Evolutionary conservation across 2,329 filamentous ascomycete genomes (phyloP).

Genomic region (Hypoxylon sp.): DNA sequence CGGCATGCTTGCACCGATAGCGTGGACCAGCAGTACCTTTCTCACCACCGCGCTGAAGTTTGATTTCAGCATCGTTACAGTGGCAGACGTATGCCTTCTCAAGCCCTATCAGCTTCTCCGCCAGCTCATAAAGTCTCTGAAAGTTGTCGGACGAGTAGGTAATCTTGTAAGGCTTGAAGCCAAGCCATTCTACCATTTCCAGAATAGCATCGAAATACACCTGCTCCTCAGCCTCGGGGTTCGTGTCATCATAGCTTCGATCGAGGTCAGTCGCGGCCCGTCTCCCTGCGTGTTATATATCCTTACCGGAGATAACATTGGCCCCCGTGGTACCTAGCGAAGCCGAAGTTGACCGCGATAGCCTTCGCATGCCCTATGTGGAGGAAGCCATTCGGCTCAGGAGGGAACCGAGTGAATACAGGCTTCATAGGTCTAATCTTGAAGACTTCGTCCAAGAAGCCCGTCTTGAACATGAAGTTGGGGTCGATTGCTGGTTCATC

Average conservation of each 20-base stretch:
- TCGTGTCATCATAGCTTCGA: constrained; percentile 85
- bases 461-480: constrained; percentile 82
- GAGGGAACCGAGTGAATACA: constrained; percentile 81
- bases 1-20: constrained; percentile 84
- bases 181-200: constrained; percentile 89
- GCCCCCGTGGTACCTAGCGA: constrained; percentile 86
- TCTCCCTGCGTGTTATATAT: not conserved
- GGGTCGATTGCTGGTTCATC: constrained; percentile 63
- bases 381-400: constrained; percentile 92
- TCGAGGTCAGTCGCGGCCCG: constrained; percentile 6
- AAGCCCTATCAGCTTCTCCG: constrained; percentile 82
- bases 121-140: constrained; percentile 86
- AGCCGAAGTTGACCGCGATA: constrained; percentile 96
- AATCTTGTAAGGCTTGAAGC: constrained; percentile 81
- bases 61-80: constrained; percentile 84
- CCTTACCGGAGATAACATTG: constrained; percentile 74
- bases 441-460: constrained; percentile 80
- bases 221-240: constrained; percentile 93
- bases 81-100: constrained; percentile 88
- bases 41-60: constrained; percentile 86
- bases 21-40: constrained; percentile 70
- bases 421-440: constrained; percentile 72
- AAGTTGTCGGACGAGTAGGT: constrained; percentile 95
- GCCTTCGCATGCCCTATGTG: constrained; percentile 97
- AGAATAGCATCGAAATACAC: constrained; percentile 90